These are phyloP conservation scores for Pythium phragmiticola DNA, from an alignment of 352 stramenopile species.

Conservation along the genomic window DNA sequence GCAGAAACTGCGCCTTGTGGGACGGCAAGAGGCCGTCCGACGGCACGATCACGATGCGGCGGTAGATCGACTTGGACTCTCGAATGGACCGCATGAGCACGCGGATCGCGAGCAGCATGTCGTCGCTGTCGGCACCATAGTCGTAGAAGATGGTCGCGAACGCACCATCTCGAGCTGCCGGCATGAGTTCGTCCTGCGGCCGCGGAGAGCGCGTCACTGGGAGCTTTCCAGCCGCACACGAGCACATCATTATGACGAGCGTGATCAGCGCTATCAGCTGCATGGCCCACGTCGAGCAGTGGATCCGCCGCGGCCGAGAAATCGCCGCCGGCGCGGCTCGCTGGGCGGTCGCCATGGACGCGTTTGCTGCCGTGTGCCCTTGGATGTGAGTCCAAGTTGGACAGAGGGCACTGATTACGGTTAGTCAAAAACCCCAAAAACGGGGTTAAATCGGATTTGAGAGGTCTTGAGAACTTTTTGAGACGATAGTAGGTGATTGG, in stretches of 20 bases:
- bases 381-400: not conserved
- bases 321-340: slow-evolving; percentile 4
- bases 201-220: slow-evolving; percentile 7
- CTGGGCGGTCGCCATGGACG: slow-evolving; percentile 7
- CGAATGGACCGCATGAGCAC: slow-evolving; percentile 71
- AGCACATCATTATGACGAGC: slow-evolving; percentile 15
- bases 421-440: not conserved
- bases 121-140: slow-evolving; percentile 56
- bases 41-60: slow-evolving; percentile 68
- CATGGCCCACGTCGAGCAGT: not conserved
- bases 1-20: slow-evolving; percentile 38
- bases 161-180: slow-evolving; percentile 34
- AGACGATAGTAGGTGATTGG: slow-evolving; percentile 6
- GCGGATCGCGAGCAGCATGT: slow-evolving; percentile 56
- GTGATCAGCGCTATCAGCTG: slow-evolving; percentile 3
- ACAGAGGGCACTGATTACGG: not conserved
- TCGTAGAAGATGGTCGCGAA: slow-evolving; percentile 78
- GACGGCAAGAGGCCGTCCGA: slow-evolving; percentile 50
- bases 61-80: slow-evolving; percentile 66
- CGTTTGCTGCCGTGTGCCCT: not conserved
- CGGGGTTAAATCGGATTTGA: slow-evolving; percentile 5
- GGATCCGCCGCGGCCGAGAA: not conserved
- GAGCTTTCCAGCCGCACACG: slow-evolving; percentile 7
- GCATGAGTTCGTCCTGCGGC: slow-evolving; percentile 4
- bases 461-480: not conserved